Evolutionary conservation across 306 rosid species (phyloP), one percentile per base, ranked within the genome.

Genomic region (Dicorynia guianensis): DNA sequence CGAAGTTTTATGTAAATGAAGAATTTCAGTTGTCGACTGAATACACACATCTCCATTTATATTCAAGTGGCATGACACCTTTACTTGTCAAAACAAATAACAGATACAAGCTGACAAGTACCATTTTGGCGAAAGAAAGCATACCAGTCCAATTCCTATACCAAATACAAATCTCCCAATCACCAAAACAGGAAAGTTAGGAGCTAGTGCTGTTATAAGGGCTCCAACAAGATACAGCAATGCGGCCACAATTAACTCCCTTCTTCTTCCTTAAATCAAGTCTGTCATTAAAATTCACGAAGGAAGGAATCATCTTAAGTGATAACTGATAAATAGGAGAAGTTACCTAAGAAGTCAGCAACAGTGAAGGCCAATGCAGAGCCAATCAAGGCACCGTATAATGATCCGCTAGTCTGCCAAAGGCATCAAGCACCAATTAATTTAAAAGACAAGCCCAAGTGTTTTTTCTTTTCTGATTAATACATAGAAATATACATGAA

Each of bases 351-450:
- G 83, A 92, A 86, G 76, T 92, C 99, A 60, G 97, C 97, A 90
- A 90, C 33, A 48, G 82, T 89, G 75, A 92, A 95, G 74, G 97
- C 99, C 86, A 92, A 73, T 53, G 82, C 42, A 66, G 99, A 95
- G 78, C 99, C 99, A 74, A 95, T 86, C 80, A 95, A 83, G 59
- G 99, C 99, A 76, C 99, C 99, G 77, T 90, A 92, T 74, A 95
- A 78, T 30, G 99, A 95, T 79, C 99, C 97, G 80, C 99, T 95
- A 72, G 97, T 92, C 99, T 95, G 91, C 82, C 87, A 85, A 85
- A 79, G 63, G 43, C 61, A 80, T 54, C 55, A 82, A 19, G 36
- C 79, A 46, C 57, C 55, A 62, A 65, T 44, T 25, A 25, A 25
- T 25, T 25, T 76, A 42, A 55, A 74, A 74, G 50, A n/a, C 40